phyloP scores from a whole-genome alignment of 208 protist species.

The Acanthamoeba culbertsoni region DNA sequence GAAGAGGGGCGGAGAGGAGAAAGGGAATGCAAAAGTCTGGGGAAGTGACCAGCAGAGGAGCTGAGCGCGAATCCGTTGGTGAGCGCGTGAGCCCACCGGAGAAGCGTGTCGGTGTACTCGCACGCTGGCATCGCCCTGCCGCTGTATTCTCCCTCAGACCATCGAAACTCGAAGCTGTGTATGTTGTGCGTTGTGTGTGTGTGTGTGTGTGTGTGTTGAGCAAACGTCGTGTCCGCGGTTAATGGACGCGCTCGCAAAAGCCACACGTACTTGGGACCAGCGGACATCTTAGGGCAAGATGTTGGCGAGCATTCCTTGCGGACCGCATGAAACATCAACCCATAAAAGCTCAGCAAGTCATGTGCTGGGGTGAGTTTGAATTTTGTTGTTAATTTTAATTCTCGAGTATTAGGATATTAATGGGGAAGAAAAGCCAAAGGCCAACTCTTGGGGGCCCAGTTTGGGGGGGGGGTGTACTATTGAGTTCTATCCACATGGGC shows the following conservation, averaged over 20 bases:
- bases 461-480: not conserved
- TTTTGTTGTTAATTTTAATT: not conserved
- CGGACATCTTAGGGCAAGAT: not conserved
- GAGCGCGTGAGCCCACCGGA: not conserved
- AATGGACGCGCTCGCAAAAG: too few species aligned
- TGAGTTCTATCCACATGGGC: not conserved
- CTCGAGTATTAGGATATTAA: not conserved
- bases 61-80: not conserved
- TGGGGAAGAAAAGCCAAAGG: too few species aligned
- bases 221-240: too few species aligned
- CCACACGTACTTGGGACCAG: not conserved
- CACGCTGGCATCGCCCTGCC: not conserved
- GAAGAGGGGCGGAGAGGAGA: not conserved
- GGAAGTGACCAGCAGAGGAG: not conserved
- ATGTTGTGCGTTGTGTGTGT: too few species aligned
- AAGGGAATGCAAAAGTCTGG: not conserved
- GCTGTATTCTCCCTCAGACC: not conserved
- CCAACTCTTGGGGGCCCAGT: too few species aligned
- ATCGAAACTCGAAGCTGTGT: constrained; percentile 3
- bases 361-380: not conserved
- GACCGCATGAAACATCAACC: not conserved
- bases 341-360: not conserved
- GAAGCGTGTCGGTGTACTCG: not conserved
- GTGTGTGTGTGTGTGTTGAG: too few species aligned
- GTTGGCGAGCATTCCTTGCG: not conserved